These are phyloP conservation scores for Arthrocladium fulminans DNA, from an alignment of 2,329 filamentous ascomycete genomes.

Conservation along the genomic window DNA sequence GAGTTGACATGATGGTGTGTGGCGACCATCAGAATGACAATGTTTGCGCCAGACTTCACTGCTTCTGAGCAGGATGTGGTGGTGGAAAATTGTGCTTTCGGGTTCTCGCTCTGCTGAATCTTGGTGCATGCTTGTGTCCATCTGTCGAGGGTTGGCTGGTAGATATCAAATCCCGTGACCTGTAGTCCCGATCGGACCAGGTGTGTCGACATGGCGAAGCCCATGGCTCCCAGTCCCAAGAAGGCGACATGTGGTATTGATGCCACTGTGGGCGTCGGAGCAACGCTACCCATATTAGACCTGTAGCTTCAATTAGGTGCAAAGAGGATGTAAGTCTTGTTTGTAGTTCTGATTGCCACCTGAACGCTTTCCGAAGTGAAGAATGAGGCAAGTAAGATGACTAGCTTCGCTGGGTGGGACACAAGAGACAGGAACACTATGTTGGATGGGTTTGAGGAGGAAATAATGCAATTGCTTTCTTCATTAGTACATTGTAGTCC, in stretches of 20 bases:
- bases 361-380: too few relatives aligned
- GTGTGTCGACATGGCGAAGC: constrained; percentile 71
- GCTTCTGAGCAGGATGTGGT: constrained; percentile 53
- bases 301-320: not conserved
- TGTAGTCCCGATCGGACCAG: constrained; percentile 57
- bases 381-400: too few relatives aligned
- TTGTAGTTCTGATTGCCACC: too few relatives aligned
- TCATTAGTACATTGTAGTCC: not conserved
- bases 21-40: constrained; percentile 57
- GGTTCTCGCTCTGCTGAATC: constrained; percentile 28
- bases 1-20: constrained; percentile 59
- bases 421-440: too few relatives aligned
- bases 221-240: constrained; percentile 72
- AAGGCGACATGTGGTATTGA: constrained; percentile 44
- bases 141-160: constrained; percentile 54
- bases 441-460: too few relatives aligned
- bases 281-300: not conserved
- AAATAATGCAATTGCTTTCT: not conserved
- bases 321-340: too few relatives aligned
- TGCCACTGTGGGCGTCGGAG: not conserved
- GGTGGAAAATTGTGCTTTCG: constrained; percentile 52
- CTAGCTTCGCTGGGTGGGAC: too few relatives aligned
- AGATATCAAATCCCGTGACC: constrained; percentile 66
- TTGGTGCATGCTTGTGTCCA: constrained; percentile 56
- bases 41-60: constrained; percentile 31